Conservation (phyloP, 345 rosid species). For the Populus nigra region DNA sequence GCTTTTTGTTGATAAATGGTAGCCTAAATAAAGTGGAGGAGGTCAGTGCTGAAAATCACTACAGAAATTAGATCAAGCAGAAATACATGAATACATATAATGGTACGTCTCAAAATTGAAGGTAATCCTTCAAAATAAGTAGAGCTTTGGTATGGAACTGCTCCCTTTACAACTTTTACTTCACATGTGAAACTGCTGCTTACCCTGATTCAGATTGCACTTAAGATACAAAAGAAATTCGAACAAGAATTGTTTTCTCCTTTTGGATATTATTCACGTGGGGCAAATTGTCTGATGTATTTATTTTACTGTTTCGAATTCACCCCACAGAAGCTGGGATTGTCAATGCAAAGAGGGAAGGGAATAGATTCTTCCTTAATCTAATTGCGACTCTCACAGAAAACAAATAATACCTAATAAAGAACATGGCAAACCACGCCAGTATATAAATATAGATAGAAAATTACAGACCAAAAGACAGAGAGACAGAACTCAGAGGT, state of each 20-base stretch:
- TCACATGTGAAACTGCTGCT: neutral
- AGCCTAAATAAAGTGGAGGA: slow-evolving; percentile 37
- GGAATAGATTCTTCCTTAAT: neutral
- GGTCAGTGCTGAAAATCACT: slow-evolving; percentile 14
- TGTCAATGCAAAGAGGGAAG: neutral
- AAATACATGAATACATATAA: neutral
- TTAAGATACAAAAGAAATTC: neutral
- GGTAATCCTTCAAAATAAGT: neutral
- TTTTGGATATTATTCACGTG: neutral
- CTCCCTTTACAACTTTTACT: neutral
- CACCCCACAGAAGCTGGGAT: neutral
- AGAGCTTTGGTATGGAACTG: neutral
- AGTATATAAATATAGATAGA: neutral
- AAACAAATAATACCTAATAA: neutral
- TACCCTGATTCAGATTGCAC: neutral
- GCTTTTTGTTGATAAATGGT: slow-evolving; percentile 39
- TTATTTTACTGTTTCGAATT: neutral
- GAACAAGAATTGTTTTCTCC: neutral
- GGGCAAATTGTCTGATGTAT: neutral
- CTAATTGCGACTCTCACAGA: neutral
- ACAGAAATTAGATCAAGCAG: neutral
- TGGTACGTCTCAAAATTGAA: neutral
- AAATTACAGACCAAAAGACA: neutral
- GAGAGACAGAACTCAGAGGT: neutral
- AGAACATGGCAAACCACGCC: neutral